Base-by-base conservation (phyloP, 805 yeast genomes). In the Candida ovalis region DNA sequence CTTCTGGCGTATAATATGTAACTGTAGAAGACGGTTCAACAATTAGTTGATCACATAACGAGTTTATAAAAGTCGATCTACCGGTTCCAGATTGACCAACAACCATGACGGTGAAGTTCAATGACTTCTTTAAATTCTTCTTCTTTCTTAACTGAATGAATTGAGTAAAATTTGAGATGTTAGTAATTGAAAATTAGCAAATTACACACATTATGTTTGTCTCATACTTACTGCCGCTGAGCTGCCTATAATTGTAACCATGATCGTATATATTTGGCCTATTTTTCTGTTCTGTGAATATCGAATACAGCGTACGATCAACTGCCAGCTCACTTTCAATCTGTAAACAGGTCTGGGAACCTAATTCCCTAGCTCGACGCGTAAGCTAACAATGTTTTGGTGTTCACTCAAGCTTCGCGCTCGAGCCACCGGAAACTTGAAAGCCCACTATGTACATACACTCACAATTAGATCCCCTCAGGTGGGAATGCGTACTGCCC, bases 21-120 rank as follows among this genome's bases (percentile, higher is more conserved):
- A 51, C 54, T 13, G 89, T 82, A 27, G 84, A 77, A 2, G 87
- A 79, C 0, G 82, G 75, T 38, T 86, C 88, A 12, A 86, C 92
- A 35, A 90, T 90, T 57, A 86, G 82, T 55, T 90, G 94, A 50
- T 87, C 96, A 70, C 97, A 90, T 46, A 90, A 74, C 33, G 96
- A 86, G 71, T 91, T 90, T 64, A 91, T 88, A 60, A 90, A 85
- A 4, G 96, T 90, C n/a, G 96, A 86, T 64, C 96, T 79, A 17
- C 97, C 97, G 41, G 82, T 72, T 2, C 97, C 97, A 42, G 84
- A 80, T 62, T 87, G 86, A 39, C 97, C 97, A 47, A 88, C 84
- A 35, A 88, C 83, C 92, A 90, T 84, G 50, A 87, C 65, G 21
- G 95, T 85, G 73, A 90, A 88, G 61, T 87, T 88, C 71, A 88